Evolutionary conservation across 2,329 filamentous ascomycete genomes (phyloP).

Genomic region (Paraphaeosphaeria sporulosa): DNA sequence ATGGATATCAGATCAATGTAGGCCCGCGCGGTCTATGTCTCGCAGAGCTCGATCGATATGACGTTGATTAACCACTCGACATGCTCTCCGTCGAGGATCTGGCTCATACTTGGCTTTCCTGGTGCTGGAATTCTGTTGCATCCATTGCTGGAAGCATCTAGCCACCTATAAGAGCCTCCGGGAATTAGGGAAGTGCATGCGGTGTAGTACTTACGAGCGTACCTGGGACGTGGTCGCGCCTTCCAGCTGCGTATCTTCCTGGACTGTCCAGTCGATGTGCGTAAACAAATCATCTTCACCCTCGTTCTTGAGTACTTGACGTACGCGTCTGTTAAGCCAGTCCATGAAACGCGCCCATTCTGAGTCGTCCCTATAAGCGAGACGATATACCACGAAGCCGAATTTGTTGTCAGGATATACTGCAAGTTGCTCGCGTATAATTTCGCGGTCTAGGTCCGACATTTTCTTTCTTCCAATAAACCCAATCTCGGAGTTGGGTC

Average conservation of each 20-base stretch:
- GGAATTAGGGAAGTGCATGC: not conserved
- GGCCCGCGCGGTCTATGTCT: not conserved
- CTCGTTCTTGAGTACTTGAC: too few species aligned
- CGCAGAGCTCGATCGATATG: not conserved
- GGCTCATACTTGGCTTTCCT: not conserved
- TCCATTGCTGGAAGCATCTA: constrained; percentile 2
- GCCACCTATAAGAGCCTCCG: not conserved
- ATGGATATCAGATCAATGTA: not conserved
- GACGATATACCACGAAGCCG: too few species aligned
- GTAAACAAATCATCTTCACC: too few species aligned
- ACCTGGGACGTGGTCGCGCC: not conserved
- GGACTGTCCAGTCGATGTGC: not conserved
- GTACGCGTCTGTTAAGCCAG: too few species aligned
- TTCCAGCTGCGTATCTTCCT: too few species aligned
- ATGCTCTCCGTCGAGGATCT: not conserved
- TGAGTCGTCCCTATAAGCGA: too few species aligned
- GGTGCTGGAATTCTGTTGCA: not conserved
- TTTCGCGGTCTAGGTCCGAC: too few species aligned
- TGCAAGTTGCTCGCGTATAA: too few species aligned
- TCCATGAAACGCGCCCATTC: too few species aligned
- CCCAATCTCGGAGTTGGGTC: too few species aligned
- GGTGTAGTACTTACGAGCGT: not conserved
- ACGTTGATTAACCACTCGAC: not conserved
- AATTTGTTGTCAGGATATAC: too few species aligned
- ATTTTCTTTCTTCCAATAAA: too few species aligned